Evolutionary conservation across 2,329 filamentous ascomycete species (phyloP).

Genomic region (Malbranchea zuffiana): DNA sequence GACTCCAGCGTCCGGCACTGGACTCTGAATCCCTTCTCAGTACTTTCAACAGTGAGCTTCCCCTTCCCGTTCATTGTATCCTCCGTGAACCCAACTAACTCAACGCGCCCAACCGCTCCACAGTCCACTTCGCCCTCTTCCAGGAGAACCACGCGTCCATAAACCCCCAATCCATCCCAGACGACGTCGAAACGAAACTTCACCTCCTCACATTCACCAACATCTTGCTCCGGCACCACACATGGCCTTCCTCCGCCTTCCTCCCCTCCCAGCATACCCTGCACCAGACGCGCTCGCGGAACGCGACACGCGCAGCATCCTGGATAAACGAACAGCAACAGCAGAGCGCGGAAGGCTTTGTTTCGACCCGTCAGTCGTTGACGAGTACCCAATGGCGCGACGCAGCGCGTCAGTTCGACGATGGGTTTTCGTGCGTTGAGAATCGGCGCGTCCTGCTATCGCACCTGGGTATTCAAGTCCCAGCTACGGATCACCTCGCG

Average conservation of each 20-base stretch:
- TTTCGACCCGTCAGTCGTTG: no score
- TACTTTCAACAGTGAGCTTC: conserved; percentile 22
- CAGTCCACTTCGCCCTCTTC: conserved; percentile 37
- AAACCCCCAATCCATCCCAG: conserved; percentile 24
- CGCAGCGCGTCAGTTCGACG: no score
- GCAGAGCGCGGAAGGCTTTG: background rate
- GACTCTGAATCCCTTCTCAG: conserved; percentile 16
- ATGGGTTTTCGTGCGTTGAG: conserved; percentile 15
- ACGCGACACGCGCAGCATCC: conserved; percentile 13
- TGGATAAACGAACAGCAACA: conserved; percentile 7
- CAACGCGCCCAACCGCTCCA: conserved; percentile 8
- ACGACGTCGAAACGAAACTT: conserved; percentile 38
- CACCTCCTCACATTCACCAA: conserved; percentile 39
- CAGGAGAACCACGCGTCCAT: conserved; percentile 31
- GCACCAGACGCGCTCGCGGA: conserved; percentile 15
- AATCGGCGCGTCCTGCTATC: conserved; percentile 20
- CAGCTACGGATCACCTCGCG: no score
- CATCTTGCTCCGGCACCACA: conserved; percentile 36
- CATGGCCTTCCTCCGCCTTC: conserved; percentile 30
- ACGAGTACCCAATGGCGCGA: no score
- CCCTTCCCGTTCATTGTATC: background rate
- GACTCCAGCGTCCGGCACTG: background rate
- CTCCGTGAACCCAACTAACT: background rate
- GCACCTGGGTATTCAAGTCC: conserved; percentile 21
- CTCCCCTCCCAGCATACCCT: conserved; percentile 26